Evolutionary conservation across 352 stramenopile genomes (phyloP).

Genomic region (Phytophthora podocarpi): DNA sequence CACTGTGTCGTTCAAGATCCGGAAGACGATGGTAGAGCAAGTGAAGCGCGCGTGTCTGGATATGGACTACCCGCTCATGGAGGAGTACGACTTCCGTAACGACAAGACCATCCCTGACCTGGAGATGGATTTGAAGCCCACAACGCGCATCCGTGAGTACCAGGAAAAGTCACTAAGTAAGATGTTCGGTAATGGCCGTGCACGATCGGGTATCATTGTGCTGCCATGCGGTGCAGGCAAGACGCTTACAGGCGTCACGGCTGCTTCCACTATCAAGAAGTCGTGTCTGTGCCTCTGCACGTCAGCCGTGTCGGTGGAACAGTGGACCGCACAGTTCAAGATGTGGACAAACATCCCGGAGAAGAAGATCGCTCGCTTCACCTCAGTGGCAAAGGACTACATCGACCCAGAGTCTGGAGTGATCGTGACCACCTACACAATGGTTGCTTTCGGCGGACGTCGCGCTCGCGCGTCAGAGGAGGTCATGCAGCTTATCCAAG

Average conservation of each 20-base stretch:
- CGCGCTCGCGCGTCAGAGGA: slow-evolving; percentile 91
- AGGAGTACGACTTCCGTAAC: slow-evolving; percentile 99
- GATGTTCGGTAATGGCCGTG: slow-evolving; percentile 99
- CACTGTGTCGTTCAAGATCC: slow-evolving; percentile 85
- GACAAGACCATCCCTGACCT: slow-evolving; percentile 88
- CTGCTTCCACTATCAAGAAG: slow-evolving; percentile 97
- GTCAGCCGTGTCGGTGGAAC: slow-evolving; percentile 96
- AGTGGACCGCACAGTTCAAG: slow-evolving; percentile 99
- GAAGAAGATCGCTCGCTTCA: slow-evolving; percentile 87
- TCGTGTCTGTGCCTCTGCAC: slow-evolving; percentile 97
- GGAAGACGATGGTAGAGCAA: slow-evolving; percentile 91
- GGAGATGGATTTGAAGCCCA: slow-evolving; percentile 90
- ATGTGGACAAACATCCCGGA: slow-evolving; percentile 96
- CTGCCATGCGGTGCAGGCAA: slow-evolving; percentile 96
- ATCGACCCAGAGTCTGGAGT: slow-evolving; percentile 88
- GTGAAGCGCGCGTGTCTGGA: slow-evolving; percentile 96
- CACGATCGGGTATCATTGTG: slow-evolving; percentile 99
- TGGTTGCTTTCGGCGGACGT: slow-evolving; percentile 95
- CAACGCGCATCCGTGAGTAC: slow-evolving; percentile 96
- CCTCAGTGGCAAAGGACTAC: slow-evolving; percentile 81
- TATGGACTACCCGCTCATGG: slow-evolving; percentile 98
- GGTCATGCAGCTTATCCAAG: slow-evolving; percentile 97
- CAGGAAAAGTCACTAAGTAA: slow-evolving; percentile 99
- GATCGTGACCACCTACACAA: slow-evolving; percentile 98
- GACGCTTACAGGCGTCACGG: slow-evolving; percentile 93